A percentile compares a stretch with the other conserved stretches of the same genome.
phyloP scores from a whole-genome alignment of 345 rosid species.

The Salix purpurea region DNA sequence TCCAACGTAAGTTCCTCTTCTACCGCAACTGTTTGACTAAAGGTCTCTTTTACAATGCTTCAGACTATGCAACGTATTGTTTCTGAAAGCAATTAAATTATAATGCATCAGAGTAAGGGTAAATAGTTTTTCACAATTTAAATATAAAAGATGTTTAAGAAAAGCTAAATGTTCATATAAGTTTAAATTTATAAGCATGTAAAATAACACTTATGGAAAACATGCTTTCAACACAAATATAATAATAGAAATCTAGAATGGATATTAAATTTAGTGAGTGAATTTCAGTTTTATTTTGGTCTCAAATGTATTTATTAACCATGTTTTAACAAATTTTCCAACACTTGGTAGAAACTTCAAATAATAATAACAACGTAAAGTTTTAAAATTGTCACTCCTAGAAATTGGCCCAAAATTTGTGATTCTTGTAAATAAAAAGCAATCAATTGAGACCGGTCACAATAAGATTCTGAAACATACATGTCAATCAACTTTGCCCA shows the following conservation, averaged over 20 bases:
- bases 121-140: not conserved
- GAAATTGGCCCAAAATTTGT: not conserved
- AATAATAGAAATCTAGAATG: no score
- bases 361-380: not conserved
- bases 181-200: no score
- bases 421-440: not conserved
- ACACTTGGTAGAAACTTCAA: not conserved
- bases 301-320: no score
- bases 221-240: no score
- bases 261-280: no score
- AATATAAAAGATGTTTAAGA: no score
- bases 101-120: no score
- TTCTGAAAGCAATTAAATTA: no score
- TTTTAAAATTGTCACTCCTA: not conserved
- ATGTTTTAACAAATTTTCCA: no score
- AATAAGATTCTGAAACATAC: not conserved
- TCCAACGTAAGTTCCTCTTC: slow-evolving; percentile 24
- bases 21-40: not conserved
- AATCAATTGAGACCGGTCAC: not conserved
- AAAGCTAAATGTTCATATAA: no score
- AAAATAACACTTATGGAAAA: no score
- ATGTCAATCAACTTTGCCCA: not conserved
- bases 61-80: not conserved
- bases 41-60: not conserved
- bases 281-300: no score